Evolutionary conservation across 345 rosid genomes (phyloP), one percentile per base, ranked within the genome.

Genomic region (Boechera divaricarpa): DNA sequence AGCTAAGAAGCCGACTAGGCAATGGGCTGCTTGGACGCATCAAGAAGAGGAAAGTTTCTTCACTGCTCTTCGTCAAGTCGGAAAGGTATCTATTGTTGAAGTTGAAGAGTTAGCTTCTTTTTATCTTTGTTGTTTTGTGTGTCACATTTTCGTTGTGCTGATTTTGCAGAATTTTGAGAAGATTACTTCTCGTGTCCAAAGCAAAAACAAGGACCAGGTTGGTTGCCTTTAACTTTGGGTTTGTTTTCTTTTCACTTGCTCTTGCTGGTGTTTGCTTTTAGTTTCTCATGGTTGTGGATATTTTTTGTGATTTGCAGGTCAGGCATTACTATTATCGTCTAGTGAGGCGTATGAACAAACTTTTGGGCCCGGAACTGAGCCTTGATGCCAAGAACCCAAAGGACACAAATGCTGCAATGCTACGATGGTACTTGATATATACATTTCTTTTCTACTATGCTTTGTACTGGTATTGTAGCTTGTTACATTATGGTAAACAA

Each of bases 1-100:
- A 91, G 99, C 76, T 31, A 96, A 91, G 84, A 93, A 81, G 79
- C 89, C 96, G 26, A 95, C 98, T 29, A 79, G 98, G 66, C 97
- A 96, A 70, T 96, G 99, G 99, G 98, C 98, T 83, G 98, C 99
- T 73, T 96, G 99, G 99, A 96, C 99, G 41, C 97, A 88, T 66
- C 87, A 93, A 84, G 99, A 96, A 85, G 98, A 96, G 78, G 98
- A 93, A 84, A 87, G 94, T 81, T 96, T 96, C 83, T 96, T 96
- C 83, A 85, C 88, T 77, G 99, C 99, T 18, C 85, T 96, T 81
- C 94, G 98, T 70, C 99, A 93, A 90, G 97, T 91, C 82, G 99
- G 99, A 81, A 96, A 96, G 96, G 98, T 81, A 84, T 67, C 8
- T 7, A 83, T 67, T 70, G 21, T 71, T 63, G 32, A 42, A 55